Conservation (phyloP, 768 basidiomycete species). For the Hirschioporus abietinus region DNA sequence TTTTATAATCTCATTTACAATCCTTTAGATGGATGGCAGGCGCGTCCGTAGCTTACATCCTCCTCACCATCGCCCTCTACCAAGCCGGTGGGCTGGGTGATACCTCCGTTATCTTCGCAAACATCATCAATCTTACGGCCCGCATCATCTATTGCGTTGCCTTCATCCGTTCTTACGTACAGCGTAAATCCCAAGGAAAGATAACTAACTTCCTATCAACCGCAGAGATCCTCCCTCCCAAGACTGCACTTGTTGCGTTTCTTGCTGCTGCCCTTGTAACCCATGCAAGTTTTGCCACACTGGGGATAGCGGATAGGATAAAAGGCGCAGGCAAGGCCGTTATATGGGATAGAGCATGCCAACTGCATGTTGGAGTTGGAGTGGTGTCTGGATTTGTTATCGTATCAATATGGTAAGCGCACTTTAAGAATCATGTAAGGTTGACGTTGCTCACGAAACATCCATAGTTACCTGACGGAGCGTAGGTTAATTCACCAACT, state of each 20-base stretch:
- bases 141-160: slow-evolving; percentile 46
- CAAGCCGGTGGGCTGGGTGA: slow-evolving; percentile 47
- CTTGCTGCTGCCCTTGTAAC: neutral
- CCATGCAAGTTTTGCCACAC: neutral
- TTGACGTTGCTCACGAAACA: neutral
- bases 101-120: slow-evolving; percentile 68
- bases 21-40: slow-evolving; percentile 66
- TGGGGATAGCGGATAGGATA: neutral
- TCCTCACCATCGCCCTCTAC: slow-evolving; percentile 43
- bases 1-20: slow-evolving; percentile 6
- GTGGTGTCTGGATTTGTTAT: neutral
- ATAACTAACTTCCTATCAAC: neutral
- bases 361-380: neutral
- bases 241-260: neutral
- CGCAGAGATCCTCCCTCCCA: neutral
- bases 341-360: neutral
- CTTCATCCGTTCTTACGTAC: neutral
- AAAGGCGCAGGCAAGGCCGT: neutral
- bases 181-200: neutral
- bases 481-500: neutral
- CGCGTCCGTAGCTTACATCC: slow-evolving; percentile 67
- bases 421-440: neutral
- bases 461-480: neutral
- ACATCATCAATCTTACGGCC: slow-evolving; percentile 58
- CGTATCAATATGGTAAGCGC: neutral